phyloP scores from a whole-genome alignment of 2,329 filamentous ascomycete species.

The Fusarium transvaalense region DNA sequence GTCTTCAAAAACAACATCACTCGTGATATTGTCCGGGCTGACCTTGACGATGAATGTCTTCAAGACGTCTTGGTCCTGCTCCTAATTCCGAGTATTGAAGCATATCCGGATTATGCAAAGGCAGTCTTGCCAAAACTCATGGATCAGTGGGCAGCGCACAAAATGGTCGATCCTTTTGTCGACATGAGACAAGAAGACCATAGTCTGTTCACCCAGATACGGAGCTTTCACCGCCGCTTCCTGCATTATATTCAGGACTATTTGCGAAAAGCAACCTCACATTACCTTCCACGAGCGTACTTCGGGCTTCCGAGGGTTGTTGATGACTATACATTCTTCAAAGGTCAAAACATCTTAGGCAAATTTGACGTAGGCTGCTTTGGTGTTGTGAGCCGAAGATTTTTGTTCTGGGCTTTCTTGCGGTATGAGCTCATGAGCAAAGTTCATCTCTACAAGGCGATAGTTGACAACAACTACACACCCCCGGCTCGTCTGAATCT shows the following conservation, averaged over 20 bases:
- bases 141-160: neutral
- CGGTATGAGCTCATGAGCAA: conserved; percentile 9
- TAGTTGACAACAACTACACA: neutral
- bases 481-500: neutral
- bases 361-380: neutral
- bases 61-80: conserved; percentile 18
- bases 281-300: neutral
- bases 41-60: conserved; percentile 9
- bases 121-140: neutral
- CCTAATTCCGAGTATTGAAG: neutral
- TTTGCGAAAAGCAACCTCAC: conserved; percentile 6
- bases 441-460: neutral
- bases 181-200: neutral
- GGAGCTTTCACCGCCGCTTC: neutral
- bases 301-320: neutral
- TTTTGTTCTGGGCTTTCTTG: conserved; percentile 11
- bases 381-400: neutral
- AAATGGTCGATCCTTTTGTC: neutral
- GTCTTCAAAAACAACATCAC: neutral
- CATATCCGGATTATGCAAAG: too few relatives aligned
- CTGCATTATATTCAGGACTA: conserved; percentile 15
- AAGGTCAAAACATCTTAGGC: neutral
- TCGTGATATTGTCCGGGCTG: neutral
- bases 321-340: too few relatives aligned
- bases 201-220: neutral